Conservation (phyloP, 2,329 filamentous ascomycete species). For the Thelonectria olida region DNA sequence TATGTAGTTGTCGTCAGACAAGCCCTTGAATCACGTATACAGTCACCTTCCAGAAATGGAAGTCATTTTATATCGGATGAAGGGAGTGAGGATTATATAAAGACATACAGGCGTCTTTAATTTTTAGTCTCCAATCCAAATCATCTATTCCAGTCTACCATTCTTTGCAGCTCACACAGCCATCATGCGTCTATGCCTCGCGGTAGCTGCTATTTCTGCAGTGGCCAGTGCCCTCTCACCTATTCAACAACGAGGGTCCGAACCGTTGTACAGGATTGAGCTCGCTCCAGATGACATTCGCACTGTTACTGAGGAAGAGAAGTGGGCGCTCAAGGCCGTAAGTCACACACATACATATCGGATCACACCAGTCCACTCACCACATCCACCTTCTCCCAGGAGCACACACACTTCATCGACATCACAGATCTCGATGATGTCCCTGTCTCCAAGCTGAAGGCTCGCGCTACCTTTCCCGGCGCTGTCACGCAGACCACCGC, state of each 20-base stretch:
- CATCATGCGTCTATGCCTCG: no score
- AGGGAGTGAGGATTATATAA: no score
- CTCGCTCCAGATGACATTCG: constrained; percentile 77
- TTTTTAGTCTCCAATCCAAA: no score
- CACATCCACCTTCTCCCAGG: constrained; percentile 19
- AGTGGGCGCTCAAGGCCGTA: constrained; percentile 72
- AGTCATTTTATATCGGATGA: no score
- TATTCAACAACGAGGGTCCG: constrained; percentile 19
- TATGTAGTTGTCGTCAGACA: no score
- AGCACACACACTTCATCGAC: constrained; percentile 41
- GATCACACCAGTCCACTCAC: accelerated
- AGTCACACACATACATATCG: constrained; percentile 45
- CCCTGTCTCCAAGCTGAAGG: background rate
- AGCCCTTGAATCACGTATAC: no score
- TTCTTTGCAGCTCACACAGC: no score
- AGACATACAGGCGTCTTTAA: no score
- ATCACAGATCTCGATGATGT: background rate
- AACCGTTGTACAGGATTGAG: constrained; percentile 73
- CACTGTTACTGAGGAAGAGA: constrained; percentile 64
- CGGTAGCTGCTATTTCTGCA: no score
- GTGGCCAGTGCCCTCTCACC: no score
- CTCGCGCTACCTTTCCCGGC: constrained; percentile 32
- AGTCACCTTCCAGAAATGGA: no score
- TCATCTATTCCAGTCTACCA: no score
- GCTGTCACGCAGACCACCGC: constrained; percentile 27